phyloP scores from a whole-genome alignment of 306 rosid species.

The Fagus sylvatica region DNA sequence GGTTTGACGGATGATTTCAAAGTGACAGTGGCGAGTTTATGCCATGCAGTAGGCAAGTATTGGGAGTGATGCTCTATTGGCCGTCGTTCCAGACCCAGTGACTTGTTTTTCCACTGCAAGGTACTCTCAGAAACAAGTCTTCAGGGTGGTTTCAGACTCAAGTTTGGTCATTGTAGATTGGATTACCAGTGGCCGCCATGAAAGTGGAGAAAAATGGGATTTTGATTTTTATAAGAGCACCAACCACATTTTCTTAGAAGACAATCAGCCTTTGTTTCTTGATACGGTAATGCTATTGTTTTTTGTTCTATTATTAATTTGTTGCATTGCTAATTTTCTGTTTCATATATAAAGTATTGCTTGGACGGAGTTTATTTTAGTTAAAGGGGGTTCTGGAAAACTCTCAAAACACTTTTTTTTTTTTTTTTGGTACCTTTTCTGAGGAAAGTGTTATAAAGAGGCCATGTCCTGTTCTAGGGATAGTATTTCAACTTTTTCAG shows the following conservation, averaged over 20 bases:
- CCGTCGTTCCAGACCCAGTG: conserved; percentile 89
- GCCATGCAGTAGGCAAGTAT: conserved; percentile 72
- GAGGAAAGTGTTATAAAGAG: background rate
- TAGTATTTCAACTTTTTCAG: background rate
- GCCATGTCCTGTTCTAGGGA: background rate
- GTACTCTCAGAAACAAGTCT: conserved; percentile 84
- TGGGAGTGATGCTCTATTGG: conserved; percentile 75
- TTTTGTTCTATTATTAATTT: conserved; percentile 4
- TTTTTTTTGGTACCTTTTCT: background rate
- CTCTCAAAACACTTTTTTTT: background rate
- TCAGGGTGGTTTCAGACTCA: conserved; percentile 58
- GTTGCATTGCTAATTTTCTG: conserved; percentile 4
- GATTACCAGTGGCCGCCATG: conserved; percentile 96
- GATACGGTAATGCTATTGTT: conserved; percentile 59
- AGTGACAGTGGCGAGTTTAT: conserved; percentile 26
- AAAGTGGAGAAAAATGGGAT: conserved; percentile 92
- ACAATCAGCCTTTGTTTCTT: conserved; percentile 73
- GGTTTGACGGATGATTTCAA: conserved; percentile 14
- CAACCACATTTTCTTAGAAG: conserved; percentile 69
- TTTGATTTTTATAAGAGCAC: conserved; percentile 78
- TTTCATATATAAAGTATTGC: background rate
- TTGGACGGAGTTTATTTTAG: background rate
- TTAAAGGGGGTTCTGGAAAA: background rate
- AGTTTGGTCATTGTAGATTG: conserved; percentile 92
- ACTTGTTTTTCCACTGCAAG: conserved; percentile 96